Conservation (phyloP, 108 stramenopile species). For the Cyclotella kingstonii region DNA sequence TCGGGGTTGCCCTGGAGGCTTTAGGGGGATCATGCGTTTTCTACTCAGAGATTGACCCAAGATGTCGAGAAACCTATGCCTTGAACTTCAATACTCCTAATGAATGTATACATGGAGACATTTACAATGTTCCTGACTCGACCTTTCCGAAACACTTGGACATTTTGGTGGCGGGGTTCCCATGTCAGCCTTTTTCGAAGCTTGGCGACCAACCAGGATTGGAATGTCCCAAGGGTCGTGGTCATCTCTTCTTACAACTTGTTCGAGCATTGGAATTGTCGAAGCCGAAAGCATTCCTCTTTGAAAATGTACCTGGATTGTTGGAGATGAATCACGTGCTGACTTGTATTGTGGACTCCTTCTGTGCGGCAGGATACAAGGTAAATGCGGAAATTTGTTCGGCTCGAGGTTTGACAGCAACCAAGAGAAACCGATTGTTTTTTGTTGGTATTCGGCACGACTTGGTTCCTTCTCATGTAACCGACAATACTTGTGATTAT, state of each 20-base stretch:
- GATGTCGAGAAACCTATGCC: constrained; percentile 56
- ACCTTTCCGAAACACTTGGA: constrained; percentile 48
- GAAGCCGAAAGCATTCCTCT: constrained; percentile 63
- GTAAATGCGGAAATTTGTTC: constrained; percentile 63
- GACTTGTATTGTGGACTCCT: constrained; percentile 45
- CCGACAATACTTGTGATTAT: too few species aligned
- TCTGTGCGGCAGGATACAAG: constrained; percentile 66
- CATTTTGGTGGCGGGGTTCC: constrained; percentile 73
- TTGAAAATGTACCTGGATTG: constrained; percentile 85
- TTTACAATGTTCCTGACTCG: constrained; percentile 41
- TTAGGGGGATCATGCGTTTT: constrained; percentile 79
- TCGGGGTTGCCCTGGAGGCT: constrained; percentile 75
- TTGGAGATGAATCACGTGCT: constrained; percentile 52
- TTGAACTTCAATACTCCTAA: constrained; percentile 56
- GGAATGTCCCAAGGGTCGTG: constrained; percentile 55
- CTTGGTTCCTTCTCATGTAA: constrained; percentile 11
- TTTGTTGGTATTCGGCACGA: constrained; percentile 66
- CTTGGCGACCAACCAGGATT: constrained; percentile 72
- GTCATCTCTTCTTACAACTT: constrained; percentile 69
- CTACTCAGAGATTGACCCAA: constrained; percentile 62
- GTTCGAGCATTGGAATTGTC: constrained; percentile 60
- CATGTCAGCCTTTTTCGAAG: constrained; percentile 76
- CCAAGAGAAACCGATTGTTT: constrained; percentile 66
- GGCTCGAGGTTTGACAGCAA: constrained; percentile 64
- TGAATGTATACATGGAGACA: constrained; percentile 52